Evolutionary conservation across 2,329 filamentous ascomycete genomes (phyloP).

Genomic region (Nakataea oryzae): DNA sequence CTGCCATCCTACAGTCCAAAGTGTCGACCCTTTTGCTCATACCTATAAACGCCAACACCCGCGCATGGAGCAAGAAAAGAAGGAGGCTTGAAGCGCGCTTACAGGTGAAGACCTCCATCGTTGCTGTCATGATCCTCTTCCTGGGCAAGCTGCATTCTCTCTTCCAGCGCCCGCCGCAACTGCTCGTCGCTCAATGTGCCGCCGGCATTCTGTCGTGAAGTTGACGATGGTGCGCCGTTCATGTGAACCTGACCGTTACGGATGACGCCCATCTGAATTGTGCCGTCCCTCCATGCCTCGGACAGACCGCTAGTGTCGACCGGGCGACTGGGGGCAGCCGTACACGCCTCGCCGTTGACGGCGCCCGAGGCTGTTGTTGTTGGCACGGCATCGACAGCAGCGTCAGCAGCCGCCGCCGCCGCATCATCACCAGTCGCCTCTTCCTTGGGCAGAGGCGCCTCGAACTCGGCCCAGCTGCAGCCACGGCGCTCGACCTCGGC

Average conservation of each 20-base stretch:
- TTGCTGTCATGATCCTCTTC: constrained; percentile 36
- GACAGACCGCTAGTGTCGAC: constrained; percentile 11
- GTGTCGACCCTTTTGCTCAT: not conserved
- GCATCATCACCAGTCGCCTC: not conserved
- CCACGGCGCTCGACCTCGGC: constrained; percentile 53
- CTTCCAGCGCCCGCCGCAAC: constrained; percentile 43
- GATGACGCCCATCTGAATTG: constrained; percentile 50
- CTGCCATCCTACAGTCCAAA: not conserved
- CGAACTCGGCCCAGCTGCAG: constrained; percentile 45
- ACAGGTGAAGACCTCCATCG: constrained; percentile 54
- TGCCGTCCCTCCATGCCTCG: constrained; percentile 51
- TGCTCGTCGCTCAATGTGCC: constrained; percentile 49
- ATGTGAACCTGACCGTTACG: constrained; percentile 37
- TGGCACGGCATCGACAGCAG: constrained; percentile 2
- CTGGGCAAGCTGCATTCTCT: constrained; percentile 36
- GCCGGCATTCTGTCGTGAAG: constrained; percentile 15
- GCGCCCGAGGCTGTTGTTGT: not conserved
- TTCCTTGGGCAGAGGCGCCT: constrained; percentile 28
- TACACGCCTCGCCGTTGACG: constrained; percentile 5
- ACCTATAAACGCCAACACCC: not conserved
- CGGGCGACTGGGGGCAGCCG: not conserved
- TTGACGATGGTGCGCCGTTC: constrained; percentile 15
- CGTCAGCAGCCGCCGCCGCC: not conserved
- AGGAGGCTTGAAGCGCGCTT: not conserved
- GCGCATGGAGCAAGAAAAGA: not conserved